Base-by-base conservation (phyloP, 257 asterid species). In the Orobanche coerulescens region DNA sequence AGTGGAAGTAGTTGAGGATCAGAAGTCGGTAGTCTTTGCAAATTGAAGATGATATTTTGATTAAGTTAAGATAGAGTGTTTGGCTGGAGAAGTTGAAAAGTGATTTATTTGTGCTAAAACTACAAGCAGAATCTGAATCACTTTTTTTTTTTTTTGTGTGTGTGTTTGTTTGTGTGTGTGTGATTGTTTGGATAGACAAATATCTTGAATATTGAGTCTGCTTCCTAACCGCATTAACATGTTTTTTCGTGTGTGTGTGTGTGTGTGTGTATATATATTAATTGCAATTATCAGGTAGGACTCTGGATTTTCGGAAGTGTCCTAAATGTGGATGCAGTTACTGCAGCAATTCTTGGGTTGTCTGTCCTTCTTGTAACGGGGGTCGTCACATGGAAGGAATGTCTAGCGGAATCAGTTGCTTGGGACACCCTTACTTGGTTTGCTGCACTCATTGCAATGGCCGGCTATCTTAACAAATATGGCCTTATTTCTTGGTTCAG, bases 381-480 rank as follows among this genome's bases (percentile, higher is more conserved):
- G 23, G 98, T 93, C 1, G 97, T 93, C 51, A 84, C 97, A 2
- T 93, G 98, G 97, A 93, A 92, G 73, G 98, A 93, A 76, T 93
- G 98, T 79, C 72, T 93, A 52, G 95, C 95, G 53, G 98, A 93
- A 75, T 71, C 98, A 30, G 98, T 93, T 73, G 98, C 98, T 7
- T 93, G 98, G 98, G 98, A 93, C 65, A 92, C 98, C 16, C 95
- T 88, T 40, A 92, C 98, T 10, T 92, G 98, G 98, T 88, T 92
- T 73, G 98, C 97, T 49, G 98, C 98, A n/a, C 97, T 93, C 46
- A 89, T 93, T 79, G 98, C 98, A 30, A 93, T 93, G 98, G 98
- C 98, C 58, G 95, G 97, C 5, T 86, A 92, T 74, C 85, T 92
- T 7, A 92, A 88, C 84, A 88, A 92, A 84, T 86, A 88, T 54